Conservation (phyloP, 164 flowering plant genomes). For the grape (Vitis vinifera) region DNA sequence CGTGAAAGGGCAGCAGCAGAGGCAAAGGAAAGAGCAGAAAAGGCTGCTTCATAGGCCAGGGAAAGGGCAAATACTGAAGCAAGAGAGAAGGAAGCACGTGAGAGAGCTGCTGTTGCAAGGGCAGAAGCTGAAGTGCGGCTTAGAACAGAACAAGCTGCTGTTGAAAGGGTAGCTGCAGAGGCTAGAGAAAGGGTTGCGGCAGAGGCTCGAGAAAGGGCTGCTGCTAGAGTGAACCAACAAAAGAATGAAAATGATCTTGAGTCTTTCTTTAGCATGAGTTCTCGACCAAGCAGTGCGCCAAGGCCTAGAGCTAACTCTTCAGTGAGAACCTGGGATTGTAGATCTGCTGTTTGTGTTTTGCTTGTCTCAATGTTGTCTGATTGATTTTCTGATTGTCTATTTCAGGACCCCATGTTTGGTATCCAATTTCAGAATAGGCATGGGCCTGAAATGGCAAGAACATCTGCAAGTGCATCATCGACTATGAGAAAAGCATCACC, state of each 20-base stretch:
- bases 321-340: slow-evolving; percentile 40
- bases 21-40: slow-evolving; percentile 79
- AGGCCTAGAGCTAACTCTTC: slow-evolving; percentile 60
- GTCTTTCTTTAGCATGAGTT: slow-evolving; percentile 71
- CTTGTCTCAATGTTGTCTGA: not conserved
- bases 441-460: no score
- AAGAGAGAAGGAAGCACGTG: slow-evolving; percentile 57
- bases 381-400: slow-evolving; percentile 8
- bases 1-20: slow-evolving; percentile 88
- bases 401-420: slow-evolving; percentile 71
- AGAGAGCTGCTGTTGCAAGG: slow-evolving; percentile 37
- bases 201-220: slow-evolving; percentile 70
- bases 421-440: slow-evolving; percentile 36
- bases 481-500: no score
- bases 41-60: slow-evolving; percentile 79
- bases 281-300: slow-evolving; percentile 88
- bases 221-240: slow-evolving; percentile 66
- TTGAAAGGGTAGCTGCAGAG: slow-evolving; percentile 67
- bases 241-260: slow-evolving; percentile 76
- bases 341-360: not conserved
- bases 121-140: slow-evolving; percentile 51
- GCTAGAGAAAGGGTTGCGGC: slow-evolving; percentile 71
- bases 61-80: slow-evolving; percentile 47
- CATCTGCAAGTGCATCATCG: no score
- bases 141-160: slow-evolving; percentile 78